Percentiles rank a stretch among this genome's conserved stretches.
Conservation (phyloP, 2,329 filamentous ascomycete species). For the Calonectria leucothoes region DNA sequence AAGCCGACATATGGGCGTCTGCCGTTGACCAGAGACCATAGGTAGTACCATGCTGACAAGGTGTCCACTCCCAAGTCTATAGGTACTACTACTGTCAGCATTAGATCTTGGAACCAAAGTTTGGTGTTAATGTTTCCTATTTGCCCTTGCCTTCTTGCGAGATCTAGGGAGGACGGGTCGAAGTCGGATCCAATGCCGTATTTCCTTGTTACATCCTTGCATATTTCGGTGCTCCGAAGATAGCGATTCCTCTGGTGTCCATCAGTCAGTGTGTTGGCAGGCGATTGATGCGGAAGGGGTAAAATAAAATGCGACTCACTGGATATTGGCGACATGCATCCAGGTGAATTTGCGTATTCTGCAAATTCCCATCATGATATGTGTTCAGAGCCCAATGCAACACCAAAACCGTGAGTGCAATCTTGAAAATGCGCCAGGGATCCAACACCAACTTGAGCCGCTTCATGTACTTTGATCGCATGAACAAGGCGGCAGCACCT, state of each 20-base stretch:
- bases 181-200: no score
- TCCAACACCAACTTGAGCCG: not conserved
- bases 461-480: not conserved
- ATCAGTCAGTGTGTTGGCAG: not conserved
- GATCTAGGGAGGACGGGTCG: not conserved
- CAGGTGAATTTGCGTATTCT: not conserved
- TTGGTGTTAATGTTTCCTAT: not conserved
- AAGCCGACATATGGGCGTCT: not conserved
- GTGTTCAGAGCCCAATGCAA: not conserved
- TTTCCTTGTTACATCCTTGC: not conserved
- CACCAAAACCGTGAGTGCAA: not conserved
- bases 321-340: not conserved
- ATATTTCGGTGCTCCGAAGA: not conserved
- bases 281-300: not conserved
- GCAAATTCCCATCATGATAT: not conserved
- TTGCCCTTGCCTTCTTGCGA: not conserved
- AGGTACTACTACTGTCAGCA: not conserved
- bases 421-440: not conserved
- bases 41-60: not conserved
- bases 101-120: not conserved
- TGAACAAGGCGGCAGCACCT: not conserved
- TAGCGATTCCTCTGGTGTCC: not conserved
- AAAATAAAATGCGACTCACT: not conserved
- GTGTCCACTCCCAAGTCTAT: not conserved
- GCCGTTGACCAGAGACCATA: not conserved